A percentile compares a stretch with the other conserved stretches of the same genome.
Evolutionary conservation across 768 basidiomycete species (phyloP).

Genomic region (Naganishia friedmannii): DNA sequence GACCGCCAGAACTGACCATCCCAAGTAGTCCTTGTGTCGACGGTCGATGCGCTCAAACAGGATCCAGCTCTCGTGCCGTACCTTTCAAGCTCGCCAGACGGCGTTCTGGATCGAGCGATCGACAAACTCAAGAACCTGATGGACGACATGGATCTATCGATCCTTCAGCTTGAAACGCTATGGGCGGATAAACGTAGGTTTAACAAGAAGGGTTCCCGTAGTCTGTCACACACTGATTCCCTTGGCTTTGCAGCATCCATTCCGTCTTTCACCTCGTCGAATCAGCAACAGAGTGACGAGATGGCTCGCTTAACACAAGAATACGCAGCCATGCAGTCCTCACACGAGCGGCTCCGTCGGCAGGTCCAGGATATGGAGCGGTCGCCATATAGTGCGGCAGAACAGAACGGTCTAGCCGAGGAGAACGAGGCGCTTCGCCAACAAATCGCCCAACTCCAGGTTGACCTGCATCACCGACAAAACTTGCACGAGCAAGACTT

Average conservation of each 20-base stretch:
- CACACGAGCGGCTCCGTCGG: conserved; percentile 4
- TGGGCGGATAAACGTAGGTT: conserved; percentile 17
- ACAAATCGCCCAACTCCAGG: conserved; percentile 1
- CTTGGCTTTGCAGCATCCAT: background rate
- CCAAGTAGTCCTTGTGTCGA: background rate
- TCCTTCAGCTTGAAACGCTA: background rate
- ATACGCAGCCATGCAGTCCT: conserved; percentile 26
- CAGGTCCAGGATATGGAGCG: conserved; percentile 35
- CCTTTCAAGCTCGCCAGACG: background rate
- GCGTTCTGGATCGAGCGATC: conserved; percentile 3
- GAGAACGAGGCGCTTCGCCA: background rate
- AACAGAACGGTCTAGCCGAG: conserved; percentile 32
- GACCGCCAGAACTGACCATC: conserved; percentile 10
- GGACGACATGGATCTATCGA: conserved; percentile 16
- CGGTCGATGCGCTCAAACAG: conserved; percentile 7
- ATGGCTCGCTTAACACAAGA: conserved; percentile 62
- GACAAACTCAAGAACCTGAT: background rate
- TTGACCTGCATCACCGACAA: conserved; percentile 36
- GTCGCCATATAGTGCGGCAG: background rate
- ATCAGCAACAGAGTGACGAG: conserved; percentile 10
- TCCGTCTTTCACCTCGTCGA: background rate
- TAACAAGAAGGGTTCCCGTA: background rate
- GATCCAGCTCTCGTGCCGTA: conserved; percentile 14
- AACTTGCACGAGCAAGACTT: conserved; percentile 40
- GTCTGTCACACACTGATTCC: background rate